These are phyloP conservation scores for Aspergillaceae sp. DNA, from an alignment of 2,329 filamentous ascomycete genomes.

Conservation along the genomic window DNA sequence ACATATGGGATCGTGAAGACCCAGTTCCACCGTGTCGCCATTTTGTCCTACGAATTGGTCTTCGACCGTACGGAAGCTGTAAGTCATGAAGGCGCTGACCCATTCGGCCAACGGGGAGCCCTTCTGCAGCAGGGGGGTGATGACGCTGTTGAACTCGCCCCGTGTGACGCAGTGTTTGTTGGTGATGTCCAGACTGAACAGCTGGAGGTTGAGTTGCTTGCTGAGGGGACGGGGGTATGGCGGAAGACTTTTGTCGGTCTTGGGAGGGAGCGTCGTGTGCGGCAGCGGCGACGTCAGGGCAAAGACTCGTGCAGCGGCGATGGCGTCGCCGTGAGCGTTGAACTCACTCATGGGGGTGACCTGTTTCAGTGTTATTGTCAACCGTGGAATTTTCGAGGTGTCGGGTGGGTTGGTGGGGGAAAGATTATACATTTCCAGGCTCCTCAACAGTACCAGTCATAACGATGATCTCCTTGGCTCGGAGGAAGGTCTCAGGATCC, in stretches of 20 bases:
- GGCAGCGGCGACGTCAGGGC: conserved; percentile 68
- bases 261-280: conserved; percentile 68
- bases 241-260: conserved; percentile 40
- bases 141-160: conserved; percentile 49
- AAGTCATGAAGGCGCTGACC: conserved; percentile 62
- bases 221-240: conserved; percentile 58
- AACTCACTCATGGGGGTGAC: conserved; percentile 80
- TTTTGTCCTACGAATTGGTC: conserved; percentile 48
- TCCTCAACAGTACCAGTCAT: conserved; percentile 84
- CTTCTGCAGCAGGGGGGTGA: conserved; percentile 48
- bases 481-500: conserved; percentile 81
- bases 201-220: conserved; percentile 55
- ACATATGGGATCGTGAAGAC: conserved; percentile 68
- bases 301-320: conserved; percentile 67
- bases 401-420: background rate
- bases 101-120: conserved; percentile 68
- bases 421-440: conserved; percentile 64
- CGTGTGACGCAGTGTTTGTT: conserved; percentile 58
- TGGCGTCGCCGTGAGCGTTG: conserved; percentile 84
- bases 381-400: too few relatives aligned
- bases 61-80: conserved; percentile 61
- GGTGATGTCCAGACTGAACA: conserved; percentile 73
- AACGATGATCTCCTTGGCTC: conserved; percentile 81
- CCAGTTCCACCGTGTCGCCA: conserved; percentile 47
- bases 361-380: conserved; percentile 8